A percentile compares a stretch with the other conserved stretches of the same genome.
Conservation (phyloP, 805 yeast species). For the Grigorovia humatica region DNA sequence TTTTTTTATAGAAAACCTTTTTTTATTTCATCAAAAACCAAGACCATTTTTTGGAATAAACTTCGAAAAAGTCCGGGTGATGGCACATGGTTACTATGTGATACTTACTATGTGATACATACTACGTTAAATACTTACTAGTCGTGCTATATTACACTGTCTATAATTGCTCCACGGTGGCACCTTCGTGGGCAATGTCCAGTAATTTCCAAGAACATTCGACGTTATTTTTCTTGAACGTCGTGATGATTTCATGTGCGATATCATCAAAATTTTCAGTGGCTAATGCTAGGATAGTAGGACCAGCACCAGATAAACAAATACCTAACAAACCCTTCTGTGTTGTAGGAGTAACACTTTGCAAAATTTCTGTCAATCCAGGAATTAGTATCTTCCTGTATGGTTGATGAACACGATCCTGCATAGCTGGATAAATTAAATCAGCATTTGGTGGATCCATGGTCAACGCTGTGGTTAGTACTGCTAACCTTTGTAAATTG, state of each 20-base stretch:
- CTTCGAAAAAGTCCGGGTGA: neutral
- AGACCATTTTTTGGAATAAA: neutral
- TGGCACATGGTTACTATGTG: neutral
- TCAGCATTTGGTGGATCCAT: slow-evolving; percentile 71
- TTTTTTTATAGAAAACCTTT: neutral
- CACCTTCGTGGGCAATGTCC: slow-evolving; percentile 84
- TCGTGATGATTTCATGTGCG: slow-evolving; percentile 61
- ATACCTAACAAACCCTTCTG: slow-evolving; percentile 86
- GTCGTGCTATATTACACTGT: neutral
- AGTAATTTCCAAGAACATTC: slow-evolving; percentile 74
- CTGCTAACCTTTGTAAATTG: slow-evolving; percentile 88
- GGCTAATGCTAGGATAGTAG: slow-evolving; percentile 89
- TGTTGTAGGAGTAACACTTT: slow-evolving; percentile 67
- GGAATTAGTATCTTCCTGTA: slow-evolving; percentile 88
- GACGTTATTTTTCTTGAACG: slow-evolving; percentile 58
- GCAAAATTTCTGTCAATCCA: slow-evolving; percentile 73
- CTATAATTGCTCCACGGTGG: slow-evolving; percentile 34
- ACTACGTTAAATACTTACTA: neutral
- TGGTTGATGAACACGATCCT: slow-evolving; percentile 95
- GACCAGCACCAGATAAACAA: slow-evolving; percentile 96
- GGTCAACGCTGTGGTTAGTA: slow-evolving; percentile 86
- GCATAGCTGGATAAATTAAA: slow-evolving; percentile 89
- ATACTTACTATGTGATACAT: neutral
- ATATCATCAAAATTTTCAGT: slow-evolving; percentile 78
- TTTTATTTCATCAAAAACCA: neutral